Evolutionary conservation across 805 yeast species (phyloP).

Genomic region (Candida manassasensis): DNA sequence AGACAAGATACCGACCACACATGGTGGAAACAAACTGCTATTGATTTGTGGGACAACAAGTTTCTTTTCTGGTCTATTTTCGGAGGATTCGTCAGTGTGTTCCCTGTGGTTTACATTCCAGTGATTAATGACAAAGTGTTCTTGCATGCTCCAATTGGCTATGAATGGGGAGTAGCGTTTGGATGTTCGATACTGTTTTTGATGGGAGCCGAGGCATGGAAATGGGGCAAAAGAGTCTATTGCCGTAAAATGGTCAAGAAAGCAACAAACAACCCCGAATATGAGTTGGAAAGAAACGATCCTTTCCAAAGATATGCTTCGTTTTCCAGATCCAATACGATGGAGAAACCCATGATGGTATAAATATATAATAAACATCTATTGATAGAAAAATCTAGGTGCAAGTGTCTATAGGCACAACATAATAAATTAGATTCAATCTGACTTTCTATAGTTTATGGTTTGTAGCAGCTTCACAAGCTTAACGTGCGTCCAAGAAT

Average conservation of each 20-base stretch:
- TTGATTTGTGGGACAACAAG: constrained; percentile 32
- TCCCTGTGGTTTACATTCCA: constrained; percentile 39
- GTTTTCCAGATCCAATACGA: constrained; percentile 34
- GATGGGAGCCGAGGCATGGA: constrained; percentile 33
- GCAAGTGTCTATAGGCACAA: neutral
- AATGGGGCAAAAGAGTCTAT: constrained; percentile 36
- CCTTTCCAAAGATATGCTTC: constrained; percentile 38
- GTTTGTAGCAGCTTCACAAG: no score
- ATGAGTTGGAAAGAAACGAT: constrained; percentile 36
- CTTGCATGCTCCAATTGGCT: constrained; percentile 33
- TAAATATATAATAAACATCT: constrained; percentile 1
- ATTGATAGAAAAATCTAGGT: neutral
- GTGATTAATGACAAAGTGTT: constrained; percentile 37
- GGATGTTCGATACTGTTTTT: constrained; percentile 28
- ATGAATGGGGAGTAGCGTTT: constrained; percentile 37
- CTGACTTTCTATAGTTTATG: no score
- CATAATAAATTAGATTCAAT: no score
- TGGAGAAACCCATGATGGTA: constrained; percentile 15
- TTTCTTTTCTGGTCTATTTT: constrained; percentile 36
- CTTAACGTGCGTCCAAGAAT: no score
- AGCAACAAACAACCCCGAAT: constrained; percentile 25
- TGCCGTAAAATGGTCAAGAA: constrained; percentile 14
- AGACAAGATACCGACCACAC: constrained; percentile 31
- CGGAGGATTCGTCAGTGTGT: constrained; percentile 32
- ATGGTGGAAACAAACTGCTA: constrained; percentile 34